Base-by-base conservation (phyloP, 2,329 filamentous ascomycete species). In the Parascedosporium putredinis region DNA sequence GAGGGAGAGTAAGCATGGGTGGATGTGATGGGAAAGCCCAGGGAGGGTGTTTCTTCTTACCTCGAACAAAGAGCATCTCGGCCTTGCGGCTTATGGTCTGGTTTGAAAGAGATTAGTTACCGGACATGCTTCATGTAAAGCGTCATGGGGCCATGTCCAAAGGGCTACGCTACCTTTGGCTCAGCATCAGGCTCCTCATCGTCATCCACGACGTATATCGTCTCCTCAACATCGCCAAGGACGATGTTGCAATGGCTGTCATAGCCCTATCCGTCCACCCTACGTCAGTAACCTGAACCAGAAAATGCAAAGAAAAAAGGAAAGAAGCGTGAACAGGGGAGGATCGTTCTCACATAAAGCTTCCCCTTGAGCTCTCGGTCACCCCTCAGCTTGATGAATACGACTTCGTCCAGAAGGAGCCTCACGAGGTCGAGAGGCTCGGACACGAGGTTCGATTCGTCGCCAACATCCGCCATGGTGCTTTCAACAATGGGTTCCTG, bases 201-300 rank as follows among this genome's bases (percentile, higher is more conserved):
- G 31, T 54, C 47, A 51, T 60, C 48, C 45, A 95, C 83, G 29
- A 91, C 76, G 64, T 95, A 98, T 57, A 98, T 89, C 5, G 91
- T 97, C 74, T 98, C 93, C 63, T 96, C 89, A 4, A 97, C 93
- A 57, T 98, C 93, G 50, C 93, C 91, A 5, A 98, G 76, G 5
- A 98, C 88, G 42, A 98, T 70, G 63, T 98, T 98, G 77, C 94
- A 98, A 67, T 98, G 93, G 62, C 88, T 95, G 64, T 98, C 93
- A 65, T 98, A 98, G 50, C 93, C 93, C 93, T 98, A 52, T 24
- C 20, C 9, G 22, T 9, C 7, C 9, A 18, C 25, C n/a, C n/a
- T 16, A n/a, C 36, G 47, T 45, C 18, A 49, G 27, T 8, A 12
- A 38, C 38, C 4, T 9, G 9, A 44, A 25, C 22, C 31, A 5